Evolutionary conservation across 768 basidiomycete genomes (phyloP), one percentile per base, ranked within the genome.

Genomic region (Paxillus ammoniavirescens): DNA sequence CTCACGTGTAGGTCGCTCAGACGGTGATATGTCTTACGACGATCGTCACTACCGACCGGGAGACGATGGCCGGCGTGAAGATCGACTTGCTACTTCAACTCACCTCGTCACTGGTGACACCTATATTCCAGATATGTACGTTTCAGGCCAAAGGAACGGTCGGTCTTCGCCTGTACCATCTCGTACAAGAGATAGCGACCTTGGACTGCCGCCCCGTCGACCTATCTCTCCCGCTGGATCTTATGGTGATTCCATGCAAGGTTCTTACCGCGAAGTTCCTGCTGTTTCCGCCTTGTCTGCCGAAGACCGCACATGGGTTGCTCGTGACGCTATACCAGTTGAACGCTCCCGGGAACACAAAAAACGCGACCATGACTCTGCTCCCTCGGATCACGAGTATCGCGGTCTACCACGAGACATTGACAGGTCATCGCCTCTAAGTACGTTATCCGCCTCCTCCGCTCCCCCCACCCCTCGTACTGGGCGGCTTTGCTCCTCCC

Each of bases 1-100:
- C 28, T 56, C 65, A 60, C 68, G 67, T 61, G 50, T 63, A 63
- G 64, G 67, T 61, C 66, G 64, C 13, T 40, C 61, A 26, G 72
- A 72, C 42, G 58, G 54, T 37, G 56, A 60, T 58, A 74, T 86
- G 51, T 77, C 82, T 15, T 82, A 78, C 51, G 73, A 79, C 52
- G 86, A 87, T 65, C 79, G 86, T 28, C 83, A 86, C 65, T 87
- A 88, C 65, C 80, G 84, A 45, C 84, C 85, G 33, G 74, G 65
- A 42, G 68, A 70, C 35, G 42, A 59, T 10, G 44, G 35, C 54
- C 62, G 68, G 2, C 58, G 68, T 18, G 70, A 70, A 33, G 68
- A 72, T 49, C 64, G 64, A 42, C 53, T 60, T 5, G 31, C 18
- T 44, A 31, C 52, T 3, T 48, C 71, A 1, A 36, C 62, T 53